A percentile compares a stretch with the other conserved stretches of the same genome.
Evolutionary conservation across 2,329 filamentous ascomycete species (phyloP).

Genomic region (Scytalidium sp.): DNA sequence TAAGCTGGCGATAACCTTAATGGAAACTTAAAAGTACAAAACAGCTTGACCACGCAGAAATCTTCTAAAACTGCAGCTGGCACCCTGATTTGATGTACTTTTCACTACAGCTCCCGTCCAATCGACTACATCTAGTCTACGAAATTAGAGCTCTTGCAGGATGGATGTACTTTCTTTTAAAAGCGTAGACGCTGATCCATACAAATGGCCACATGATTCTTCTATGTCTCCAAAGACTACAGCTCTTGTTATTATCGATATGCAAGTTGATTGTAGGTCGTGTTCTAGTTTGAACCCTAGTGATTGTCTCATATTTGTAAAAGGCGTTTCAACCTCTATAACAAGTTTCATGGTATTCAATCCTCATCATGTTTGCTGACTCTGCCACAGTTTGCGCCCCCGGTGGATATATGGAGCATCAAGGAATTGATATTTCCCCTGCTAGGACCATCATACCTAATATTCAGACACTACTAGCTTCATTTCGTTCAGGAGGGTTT

Average conservation of each 20-base stretch:
- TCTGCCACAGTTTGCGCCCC: slow-evolving; percentile 34
- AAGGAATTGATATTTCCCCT: slow-evolving; percentile 39
- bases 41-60: no score
- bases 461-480: slow-evolving; percentile 35
- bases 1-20: no score
- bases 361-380: background rate
- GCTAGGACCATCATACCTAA: slow-evolving; percentile 41
- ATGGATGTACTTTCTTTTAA: background rate
- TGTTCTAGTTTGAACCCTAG: background rate
- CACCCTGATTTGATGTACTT: no score
- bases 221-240: slow-evolving; percentile 38
- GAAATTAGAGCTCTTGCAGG: background rate
- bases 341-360: background rate
- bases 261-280: slow-evolving; percentile 48
- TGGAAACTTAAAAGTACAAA: no score
- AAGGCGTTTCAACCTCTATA: background rate
- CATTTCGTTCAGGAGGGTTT: slow-evolving; percentile 37
- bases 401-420: slow-evolving; percentile 45
- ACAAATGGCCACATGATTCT: slow-evolving; percentile 37
- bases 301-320: background rate
- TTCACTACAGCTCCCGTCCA: no score
- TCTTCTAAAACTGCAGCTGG: no score
- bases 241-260: slow-evolving; percentile 52
- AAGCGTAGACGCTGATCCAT: slow-evolving; percentile 26
- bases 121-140: no score